Conservation (phyloP, 257 asterid genomes). For the Forsythia viridissima region DNA sequence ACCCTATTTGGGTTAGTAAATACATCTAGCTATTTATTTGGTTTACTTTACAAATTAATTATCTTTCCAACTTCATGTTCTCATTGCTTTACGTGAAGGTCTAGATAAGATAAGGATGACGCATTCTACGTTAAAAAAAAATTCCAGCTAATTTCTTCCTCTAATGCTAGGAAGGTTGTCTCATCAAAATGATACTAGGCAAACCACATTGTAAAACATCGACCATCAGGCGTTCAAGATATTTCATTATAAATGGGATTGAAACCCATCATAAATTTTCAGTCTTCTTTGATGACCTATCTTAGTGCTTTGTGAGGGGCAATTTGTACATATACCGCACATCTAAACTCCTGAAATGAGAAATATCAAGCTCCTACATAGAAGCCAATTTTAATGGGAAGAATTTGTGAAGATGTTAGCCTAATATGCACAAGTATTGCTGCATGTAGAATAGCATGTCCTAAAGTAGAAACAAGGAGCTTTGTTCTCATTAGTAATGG, state of each 20-base stretch:
- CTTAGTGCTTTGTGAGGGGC: neutral
- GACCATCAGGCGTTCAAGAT: neutral
- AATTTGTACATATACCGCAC: neutral
- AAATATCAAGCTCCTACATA: neutral
- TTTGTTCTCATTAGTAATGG: neutral
- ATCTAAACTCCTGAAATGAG: neutral
- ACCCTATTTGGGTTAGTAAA: neutral
- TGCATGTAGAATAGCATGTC: neutral
- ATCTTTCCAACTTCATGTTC: constrained; percentile 12
- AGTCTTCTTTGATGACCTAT: neutral
- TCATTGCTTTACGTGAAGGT: neutral
- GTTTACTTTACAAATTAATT: neutral
- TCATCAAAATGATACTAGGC: neutral
- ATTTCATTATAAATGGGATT: constrained; percentile 1
- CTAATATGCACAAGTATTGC: no score
- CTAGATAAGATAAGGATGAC: neutral
- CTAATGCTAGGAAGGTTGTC: neutral
- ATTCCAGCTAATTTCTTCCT: no score
- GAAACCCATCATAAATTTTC: constrained; percentile 2
- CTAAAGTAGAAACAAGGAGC: no score
- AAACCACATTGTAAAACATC: no score
- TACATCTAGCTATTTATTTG: neutral
- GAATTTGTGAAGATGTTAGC: neutral
- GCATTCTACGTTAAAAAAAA: neutral
- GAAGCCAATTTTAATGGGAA: neutral